Base-by-base conservation (phyloP, 768 basidiomycete species). In the Xerocomellus amylosporus region DNA sequence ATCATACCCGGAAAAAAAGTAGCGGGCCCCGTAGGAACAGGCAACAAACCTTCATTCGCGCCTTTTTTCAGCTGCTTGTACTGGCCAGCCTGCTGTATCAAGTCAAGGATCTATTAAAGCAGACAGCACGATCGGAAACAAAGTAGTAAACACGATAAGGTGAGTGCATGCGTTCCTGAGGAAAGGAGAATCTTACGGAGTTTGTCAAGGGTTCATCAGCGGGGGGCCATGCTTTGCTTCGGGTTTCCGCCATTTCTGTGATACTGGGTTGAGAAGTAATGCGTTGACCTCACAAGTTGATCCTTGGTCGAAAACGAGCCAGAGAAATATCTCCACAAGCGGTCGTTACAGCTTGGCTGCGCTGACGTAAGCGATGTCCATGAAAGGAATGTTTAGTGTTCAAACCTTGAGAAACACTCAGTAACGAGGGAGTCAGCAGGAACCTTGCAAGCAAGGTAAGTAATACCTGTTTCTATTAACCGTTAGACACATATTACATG, bases 41-140 rank as follows among this genome's bases (percentile, higher is more conserved):
- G 17, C 15, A 28, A 65, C 79, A 34, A 46, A 90, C 92, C 90
- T 83, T 99, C 97, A 74, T 99, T 99, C 40, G 97, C 97, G 57
- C 97, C 96, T 77, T 98, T 98, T 78, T 98, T 98, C 45, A 98
- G 77, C 73, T 98, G 95, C 76, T 98, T 98, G 79, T 96, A 97
- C 73, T 94, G 88, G n/a, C 84, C 79, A 39, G 96, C 95, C 74
- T 96, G 91, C 70, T 97, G 93, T 31, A 97, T 89, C 53, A 98
- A 80, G 67, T 98, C 96, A 51, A 99, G 82, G 66, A 98, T 97
- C 93, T 96, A 64, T 51, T 19, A 34, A 33, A 40, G 20, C 31
- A 40, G 14, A 37, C 14, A 49, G 31, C 51, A 42, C 22, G 31
- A 24, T 37, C 30, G 15, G 20, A 31, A 46, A 34, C 8, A 39